Evolutionary conservation across 805 yeast species (phyloP).

Genomic region (Saccharomycopsis vini): DNA sequence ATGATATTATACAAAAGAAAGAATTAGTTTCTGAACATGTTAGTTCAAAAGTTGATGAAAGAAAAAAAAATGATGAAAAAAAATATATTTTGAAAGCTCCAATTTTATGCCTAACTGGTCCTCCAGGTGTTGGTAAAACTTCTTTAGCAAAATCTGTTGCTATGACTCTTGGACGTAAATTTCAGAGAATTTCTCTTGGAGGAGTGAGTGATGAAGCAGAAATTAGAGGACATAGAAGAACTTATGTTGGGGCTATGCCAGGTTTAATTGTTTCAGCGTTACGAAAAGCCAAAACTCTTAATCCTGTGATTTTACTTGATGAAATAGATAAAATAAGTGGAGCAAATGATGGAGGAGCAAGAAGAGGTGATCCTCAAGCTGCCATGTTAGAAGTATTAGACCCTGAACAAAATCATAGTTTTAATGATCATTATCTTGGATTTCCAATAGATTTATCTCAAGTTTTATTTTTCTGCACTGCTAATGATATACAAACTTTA

Average conservation of each 20-base stretch:
- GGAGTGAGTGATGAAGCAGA: slow-evolving; percentile 87
- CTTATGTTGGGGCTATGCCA: slow-evolving; percentile 90
- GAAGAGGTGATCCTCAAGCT: slow-evolving; percentile 82
- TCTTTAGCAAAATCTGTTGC: slow-evolving; percentile 80
- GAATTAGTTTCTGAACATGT: no score
- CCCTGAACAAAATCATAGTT: slow-evolving; percentile 76
- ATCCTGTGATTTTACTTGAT: slow-evolving; percentile 75
- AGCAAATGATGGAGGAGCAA: slow-evolving; percentile 28
- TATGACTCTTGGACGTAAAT: slow-evolving; percentile 57
- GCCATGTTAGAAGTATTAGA: slow-evolving; percentile 82
- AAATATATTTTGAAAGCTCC: slow-evolving; percentile 42
- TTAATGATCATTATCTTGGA: slow-evolving; percentile 77
- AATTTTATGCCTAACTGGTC: slow-evolving; percentile 74
- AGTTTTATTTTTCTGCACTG: slow-evolving; percentile 76
- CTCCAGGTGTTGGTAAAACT: slow-evolving; percentile 93
- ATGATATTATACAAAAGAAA: neutral
- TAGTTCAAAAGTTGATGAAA: neutral
- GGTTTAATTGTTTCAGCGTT: slow-evolving; percentile 72
- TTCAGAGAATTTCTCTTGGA: slow-evolving; percentile 76
- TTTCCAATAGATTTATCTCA: slow-evolving; percentile 80
- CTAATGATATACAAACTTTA: slow-evolving; percentile 63
- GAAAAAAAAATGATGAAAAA: slow-evolving; percentile 2
- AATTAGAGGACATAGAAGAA: slow-evolving; percentile 82
- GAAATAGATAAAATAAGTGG: slow-evolving; percentile 73
- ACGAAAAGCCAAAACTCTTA: slow-evolving; percentile 66